Evolutionary conservation across 352 stramenopile genomes (phyloP).

Genomic region (Pythium phragmitis): DNA sequence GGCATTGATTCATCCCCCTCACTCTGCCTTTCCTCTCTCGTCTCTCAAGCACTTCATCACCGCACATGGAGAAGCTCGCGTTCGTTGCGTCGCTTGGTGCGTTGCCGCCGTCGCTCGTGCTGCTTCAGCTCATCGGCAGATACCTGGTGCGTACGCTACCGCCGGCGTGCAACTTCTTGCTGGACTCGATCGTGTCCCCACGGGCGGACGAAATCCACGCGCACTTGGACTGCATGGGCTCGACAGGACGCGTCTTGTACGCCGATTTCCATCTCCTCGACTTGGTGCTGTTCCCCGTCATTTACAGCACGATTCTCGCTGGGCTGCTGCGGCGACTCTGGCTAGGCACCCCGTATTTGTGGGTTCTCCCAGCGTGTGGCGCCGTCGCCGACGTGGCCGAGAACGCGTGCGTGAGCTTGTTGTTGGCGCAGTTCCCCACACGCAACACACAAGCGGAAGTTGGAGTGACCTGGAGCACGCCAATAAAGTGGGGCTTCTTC

Average conservation of each 20-base stretch:
- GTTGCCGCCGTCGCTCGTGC: conserved; percentile 27
- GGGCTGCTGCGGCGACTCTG: conserved; percentile 22
- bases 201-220: conserved; percentile 22
- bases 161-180: conserved; percentile 22
- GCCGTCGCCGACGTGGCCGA: conserved; percentile 39
- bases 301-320: conserved; percentile 25
- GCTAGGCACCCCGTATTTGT: conserved; percentile 3
- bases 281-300: conserved; percentile 31
- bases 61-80: conserved; percentile 20
- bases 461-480: conserved; percentile 33
- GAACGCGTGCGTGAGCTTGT: conserved; percentile 40
- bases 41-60: background rate
- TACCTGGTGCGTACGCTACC: conserved; percentile 19
- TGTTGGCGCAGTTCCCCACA: conserved; percentile 41
- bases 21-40: background rate
- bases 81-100: conserved; percentile 27
- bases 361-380: conserved; percentile 31
- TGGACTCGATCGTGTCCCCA: conserved; percentile 26
- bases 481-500: conserved; percentile 39
- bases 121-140: conserved; percentile 19
- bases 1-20: background rate
- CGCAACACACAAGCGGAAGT: conserved; percentile 29
- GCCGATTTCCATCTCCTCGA: conserved; percentile 32
- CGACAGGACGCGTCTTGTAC: conserved; percentile 25
- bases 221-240: conserved; percentile 30